Evolutionary conservation across 352 stramenopile genomes (phyloP).

Genomic region (Phytophthora vignae): DNA sequence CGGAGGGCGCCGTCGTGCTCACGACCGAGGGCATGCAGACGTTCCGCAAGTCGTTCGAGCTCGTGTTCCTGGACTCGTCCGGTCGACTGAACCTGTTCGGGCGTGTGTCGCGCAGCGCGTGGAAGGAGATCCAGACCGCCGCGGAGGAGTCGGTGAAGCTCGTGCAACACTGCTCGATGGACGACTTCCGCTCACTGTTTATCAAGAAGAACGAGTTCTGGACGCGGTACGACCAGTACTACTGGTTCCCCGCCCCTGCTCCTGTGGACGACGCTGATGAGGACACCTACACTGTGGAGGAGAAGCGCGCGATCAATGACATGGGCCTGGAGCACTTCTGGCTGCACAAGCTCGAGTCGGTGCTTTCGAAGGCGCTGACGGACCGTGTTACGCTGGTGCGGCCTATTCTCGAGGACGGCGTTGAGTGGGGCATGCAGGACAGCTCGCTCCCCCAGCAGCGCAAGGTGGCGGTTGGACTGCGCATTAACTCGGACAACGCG

Average conservation of each 20-base stretch:
- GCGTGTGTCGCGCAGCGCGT: slow-evolving; percentile 70
- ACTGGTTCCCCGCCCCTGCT: slow-evolving; percentile 71
- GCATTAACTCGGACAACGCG: slow-evolving; percentile 80
- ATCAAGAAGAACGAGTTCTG: slow-evolving; percentile 87
- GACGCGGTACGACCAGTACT: slow-evolving; percentile 89
- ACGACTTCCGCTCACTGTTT: slow-evolving; percentile 84
- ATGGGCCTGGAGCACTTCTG: slow-evolving; percentile 80
- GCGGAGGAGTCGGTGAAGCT: slow-evolving; percentile 69
- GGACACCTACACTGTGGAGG: slow-evolving; percentile 69
- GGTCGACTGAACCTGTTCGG: slow-evolving; percentile 81
- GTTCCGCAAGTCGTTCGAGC: slow-evolving; percentile 71
- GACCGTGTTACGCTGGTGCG: slow-evolving; percentile 76
- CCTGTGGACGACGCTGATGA: slow-evolving; percentile 64
- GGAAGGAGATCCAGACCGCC: slow-evolving; percentile 70
- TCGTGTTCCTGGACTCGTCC: slow-evolving; percentile 84
- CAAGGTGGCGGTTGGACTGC: slow-evolving; percentile 82
- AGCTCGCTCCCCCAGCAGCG: slow-evolving; percentile 43
- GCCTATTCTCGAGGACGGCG: slow-evolving; percentile 47
- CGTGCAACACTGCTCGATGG: slow-evolving; percentile 68
- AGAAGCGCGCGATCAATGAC: slow-evolving; percentile 80
- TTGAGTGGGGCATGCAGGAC: slow-evolving; percentile 65
- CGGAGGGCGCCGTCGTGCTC: slow-evolving; percentile 61
- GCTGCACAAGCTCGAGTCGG: slow-evolving; percentile 55
- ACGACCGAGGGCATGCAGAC: slow-evolving; percentile 73
- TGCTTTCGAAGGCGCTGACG: slow-evolving; percentile 66